Conservation (phyloP, 345 rosid genomes). For the Citrus medica region DNA sequence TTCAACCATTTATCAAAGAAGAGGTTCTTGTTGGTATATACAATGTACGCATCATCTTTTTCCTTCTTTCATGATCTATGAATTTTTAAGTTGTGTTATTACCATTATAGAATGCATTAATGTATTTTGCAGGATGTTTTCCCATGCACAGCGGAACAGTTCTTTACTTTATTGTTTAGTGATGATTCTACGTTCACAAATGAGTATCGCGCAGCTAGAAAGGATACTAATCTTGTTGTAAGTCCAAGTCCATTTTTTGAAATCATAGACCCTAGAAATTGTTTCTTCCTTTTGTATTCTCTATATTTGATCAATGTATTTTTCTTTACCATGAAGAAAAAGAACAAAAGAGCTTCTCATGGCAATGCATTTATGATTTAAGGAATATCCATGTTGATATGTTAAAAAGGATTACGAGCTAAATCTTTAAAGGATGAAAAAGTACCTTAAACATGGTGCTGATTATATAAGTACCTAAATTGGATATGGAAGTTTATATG, state of each 20-base stretch:
- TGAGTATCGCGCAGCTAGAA: conserved; percentile 69
- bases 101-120: conserved; percentile 11
- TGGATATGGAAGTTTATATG: background rate
- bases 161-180: conserved; percentile 53
- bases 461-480: background rate
- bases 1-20: conserved; percentile 74
- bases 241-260: conserved; percentile 22
- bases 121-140: conserved; percentile 58
- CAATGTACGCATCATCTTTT: conserved; percentile 46
- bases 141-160: conserved; percentile 73
- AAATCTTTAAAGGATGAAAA: background rate
- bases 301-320: background rate
- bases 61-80: conserved; percentile 1
- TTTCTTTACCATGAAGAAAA: background rate
- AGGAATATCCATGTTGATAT: background rate
- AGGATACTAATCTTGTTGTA: conserved; percentile 80
- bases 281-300: background rate
- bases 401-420: background rate
- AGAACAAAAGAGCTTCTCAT: background rate
- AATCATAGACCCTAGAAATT: background rate
- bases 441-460: background rate
- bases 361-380: background rate
- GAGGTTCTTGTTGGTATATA: conserved; percentile 75
- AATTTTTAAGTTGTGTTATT: conserved; percentile 3
- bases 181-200: conserved; percentile 65